Evolutionary conservation across 2,329 filamentous ascomycete genomes (phyloP).

Genomic region (Raffaelea deltoideospora): DNA sequence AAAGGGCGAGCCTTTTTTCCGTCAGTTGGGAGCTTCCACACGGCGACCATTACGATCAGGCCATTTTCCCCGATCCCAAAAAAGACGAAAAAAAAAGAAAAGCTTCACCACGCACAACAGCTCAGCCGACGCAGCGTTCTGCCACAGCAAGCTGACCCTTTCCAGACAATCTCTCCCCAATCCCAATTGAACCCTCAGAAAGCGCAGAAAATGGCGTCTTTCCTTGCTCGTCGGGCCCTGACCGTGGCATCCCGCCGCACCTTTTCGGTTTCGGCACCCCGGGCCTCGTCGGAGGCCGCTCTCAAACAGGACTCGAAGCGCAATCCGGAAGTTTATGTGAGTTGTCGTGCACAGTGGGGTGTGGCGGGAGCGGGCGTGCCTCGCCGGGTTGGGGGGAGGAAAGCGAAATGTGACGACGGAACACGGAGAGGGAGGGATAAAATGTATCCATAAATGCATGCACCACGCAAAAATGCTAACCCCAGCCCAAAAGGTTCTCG

Average conservation of each 20-base stretch:
- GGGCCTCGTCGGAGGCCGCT: slow-evolving; percentile 19
- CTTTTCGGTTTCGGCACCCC: slow-evolving; percentile 17
- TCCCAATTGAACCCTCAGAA: too few relatives aligned
- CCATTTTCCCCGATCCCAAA: too few relatives aligned
- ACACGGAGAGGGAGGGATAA: too few relatives aligned
- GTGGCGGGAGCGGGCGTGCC: too few relatives aligned
- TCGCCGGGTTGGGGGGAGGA: background rate
- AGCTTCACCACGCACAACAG: too few relatives aligned
- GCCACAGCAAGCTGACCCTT: too few relatives aligned
- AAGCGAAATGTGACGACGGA: background rate
- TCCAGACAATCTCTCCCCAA: too few relatives aligned
- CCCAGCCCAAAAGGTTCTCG: slow-evolving; percentile 52
- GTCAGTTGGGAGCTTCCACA: too few relatives aligned
- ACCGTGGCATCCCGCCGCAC: slow-evolving; percentile 37
- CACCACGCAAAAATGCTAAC: background rate
- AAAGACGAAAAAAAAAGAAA: too few relatives aligned
- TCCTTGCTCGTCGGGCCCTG: slow-evolving; percentile 40
- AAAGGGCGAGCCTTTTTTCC: too few relatives aligned
- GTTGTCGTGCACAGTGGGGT: slow-evolving; percentile 18
- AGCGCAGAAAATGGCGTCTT: slow-evolving; percentile 27
- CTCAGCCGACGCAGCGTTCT: too few relatives aligned
- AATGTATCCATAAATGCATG: background rate
- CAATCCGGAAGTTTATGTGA: slow-evolving; percentile 31
- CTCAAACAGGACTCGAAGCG: slow-evolving; percentile 45
- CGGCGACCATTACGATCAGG: too few relatives aligned